Evolutionary conservation across 495 filamentous ascomycete genomes (phyloP), one percentile per base, ranked within the genome.

Genomic region (Aspergillus kassunensis): DNA sequence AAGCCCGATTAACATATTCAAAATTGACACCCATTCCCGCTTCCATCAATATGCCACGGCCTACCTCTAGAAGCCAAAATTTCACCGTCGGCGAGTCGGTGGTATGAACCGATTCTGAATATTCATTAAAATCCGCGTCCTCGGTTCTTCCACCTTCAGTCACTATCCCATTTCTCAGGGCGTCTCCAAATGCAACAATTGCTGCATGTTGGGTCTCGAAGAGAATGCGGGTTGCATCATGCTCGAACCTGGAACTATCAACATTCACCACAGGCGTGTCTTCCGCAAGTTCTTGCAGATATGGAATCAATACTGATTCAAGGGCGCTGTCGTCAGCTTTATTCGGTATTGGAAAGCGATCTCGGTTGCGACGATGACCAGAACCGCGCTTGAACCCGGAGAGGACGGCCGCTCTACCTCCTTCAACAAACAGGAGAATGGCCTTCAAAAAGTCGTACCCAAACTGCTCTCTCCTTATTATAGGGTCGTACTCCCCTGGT

Each of bases 401-500:
- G 1, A 84, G 59, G 6, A 87, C 45, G 27, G 66, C 64, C 13
- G 73, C 69, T 18, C 76, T 61, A 9, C 84, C 84, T 4, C 77
- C 78, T 37, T 81, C 78, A 3, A 86, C 60, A 77, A 82, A 87
- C 6, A 85, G 74, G 4, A 83, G 40, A 16, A 86, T 83, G 3
- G 83, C 81, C 62, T 79, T 81, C 2, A 86, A 54, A 56, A 87
- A 87, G 45, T 86, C 84, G 54, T 84, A 84, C n/a, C 71, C 67
- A 55, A 80, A 80, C 44, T 80, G 79, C 20, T 75, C 61, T 6
- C 69, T 55, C 7, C 56, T 61, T n/a, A 70, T 60, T 15, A 76
- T 62, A 0, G 65, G 58, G 33, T 68, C 65, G 25, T 67, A 59
- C 48, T 84, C 81, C 6, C 69, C 74, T 6, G 74, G 76, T 2